Evolutionary conservation across 305 asterid genomes (phyloP), one percentile per base, ranked within the genome.

Genomic region (Fraxinus nigra): DNA sequence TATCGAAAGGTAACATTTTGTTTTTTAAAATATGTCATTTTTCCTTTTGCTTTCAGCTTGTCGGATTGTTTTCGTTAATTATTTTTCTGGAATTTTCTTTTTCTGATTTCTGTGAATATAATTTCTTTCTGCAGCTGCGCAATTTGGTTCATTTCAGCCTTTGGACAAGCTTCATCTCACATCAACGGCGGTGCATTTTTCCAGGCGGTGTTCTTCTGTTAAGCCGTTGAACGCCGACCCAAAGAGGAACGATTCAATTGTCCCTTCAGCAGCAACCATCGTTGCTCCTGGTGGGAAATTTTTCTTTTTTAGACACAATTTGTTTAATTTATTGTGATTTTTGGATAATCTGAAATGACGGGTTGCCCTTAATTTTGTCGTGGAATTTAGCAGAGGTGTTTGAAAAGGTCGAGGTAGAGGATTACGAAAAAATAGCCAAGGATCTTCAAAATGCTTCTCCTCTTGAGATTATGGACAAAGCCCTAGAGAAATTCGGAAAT

Each of bases 201-300:
- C 82, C 9, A 18, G 89, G 18, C 72, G 86, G 43, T 73, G 59
- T 28, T 79, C 54, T 56, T 81, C 77, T 7, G 88, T 82, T 43
- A 89, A 70, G 86, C 82, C 90, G 32, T 79, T 87, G 85, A 83
- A 86, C 69, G 92, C 81, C 3, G 89, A 89, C 63, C 82, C 89
- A 2, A 85, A 79, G 75, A 86, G 87, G 74, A 86, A 84, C 76
- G 86, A 80, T 6, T 82, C 85, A 14, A 85, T 86, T 48, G 85
- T 89, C 78, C 82, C 90, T 33, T 83, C 98, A 0, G 99, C 99
- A 8, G 92, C 95, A 4, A 89, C 98, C 18, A 48, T 86, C 6
- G 87, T 81, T 82, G 90, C 94, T 85, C 91, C 94, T 79, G 97
- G 98, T 34, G 43, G 48, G 20, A 40, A 43, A 0, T 0, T 10